Percentiles rank a stretch among this genome's conserved stretches.
Evolutionary conservation across 2,329 filamentous ascomycete genomes (phyloP).

Genomic region (Fusarium nygamai): DNA sequence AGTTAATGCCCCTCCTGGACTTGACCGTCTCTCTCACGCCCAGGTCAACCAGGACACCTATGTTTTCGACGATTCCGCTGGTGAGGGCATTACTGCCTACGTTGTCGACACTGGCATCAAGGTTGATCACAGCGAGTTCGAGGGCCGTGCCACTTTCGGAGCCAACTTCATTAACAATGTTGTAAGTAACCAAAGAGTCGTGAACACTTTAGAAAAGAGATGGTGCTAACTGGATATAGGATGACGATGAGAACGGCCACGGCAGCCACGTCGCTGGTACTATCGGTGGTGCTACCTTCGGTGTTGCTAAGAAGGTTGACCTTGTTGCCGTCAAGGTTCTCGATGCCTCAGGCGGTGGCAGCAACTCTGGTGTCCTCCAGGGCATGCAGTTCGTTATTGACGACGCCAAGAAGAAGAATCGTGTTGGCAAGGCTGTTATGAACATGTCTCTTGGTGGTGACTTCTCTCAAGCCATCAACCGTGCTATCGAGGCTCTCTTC

Average conservation of each 20-base stretch:
- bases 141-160: slow-evolving; percentile 63
- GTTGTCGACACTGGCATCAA: slow-evolving; percentile 74
- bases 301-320: slow-evolving; percentile 60
- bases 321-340: slow-evolving; percentile 71
- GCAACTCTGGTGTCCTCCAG: slow-evolving; percentile 59
- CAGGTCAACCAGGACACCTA: slow-evolving; percentile 46
- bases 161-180: slow-evolving; percentile 62
- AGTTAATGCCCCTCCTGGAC: slow-evolving; percentile 62
- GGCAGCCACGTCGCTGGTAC: slow-evolving; percentile 73
- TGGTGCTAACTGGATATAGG: slow-evolving; percentile 37
- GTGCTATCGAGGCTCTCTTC: slow-evolving; percentile 61
- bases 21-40: slow-evolving; percentile 63
- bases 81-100: slow-evolving; percentile 67
- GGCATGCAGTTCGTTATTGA: slow-evolving; percentile 66
- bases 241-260: slow-evolving; percentile 69
- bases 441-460: slow-evolving; percentile 71
- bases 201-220: neutral
- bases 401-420: slow-evolving; percentile 54
- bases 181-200: slow-evolving; percentile 47
- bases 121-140: slow-evolving; percentile 64
- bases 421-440: slow-evolving; percentile 66
- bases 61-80: slow-evolving; percentile 63
- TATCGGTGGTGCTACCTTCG: slow-evolving; percentile 68
- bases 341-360: slow-evolving; percentile 52
- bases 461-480: slow-evolving; percentile 61